A percentile compares a stretch with the other conserved stretches of the same genome.
Evolutionary conservation across 2,329 filamentous ascomycete genomes (phyloP).

Genomic region (Cladosporium halotolerans): DNA sequence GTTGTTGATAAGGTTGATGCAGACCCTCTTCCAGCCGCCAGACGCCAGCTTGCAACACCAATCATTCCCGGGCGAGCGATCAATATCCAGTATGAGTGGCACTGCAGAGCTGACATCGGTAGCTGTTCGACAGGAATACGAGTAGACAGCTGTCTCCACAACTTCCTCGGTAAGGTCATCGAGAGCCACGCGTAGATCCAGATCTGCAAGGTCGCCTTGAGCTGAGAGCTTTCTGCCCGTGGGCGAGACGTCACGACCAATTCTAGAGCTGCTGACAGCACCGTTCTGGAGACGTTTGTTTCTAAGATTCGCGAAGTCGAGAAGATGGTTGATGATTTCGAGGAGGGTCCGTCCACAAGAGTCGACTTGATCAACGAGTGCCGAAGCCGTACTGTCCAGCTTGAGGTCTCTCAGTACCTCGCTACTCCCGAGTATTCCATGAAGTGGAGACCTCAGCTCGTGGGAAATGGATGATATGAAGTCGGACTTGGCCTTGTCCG

Average conservation of each 20-base stretch:
- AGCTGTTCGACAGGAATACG: conserved; percentile 17
- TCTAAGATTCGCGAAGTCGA: conserved; percentile 36
- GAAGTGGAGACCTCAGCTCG: conserved; percentile 44
- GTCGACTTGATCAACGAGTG: conserved; percentile 44
- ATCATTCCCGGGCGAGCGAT: conserved; percentile 25
- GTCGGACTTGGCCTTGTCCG: conserved; percentile 46
- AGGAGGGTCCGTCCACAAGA: conserved; percentile 46
- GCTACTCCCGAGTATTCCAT: conserved; percentile 42
- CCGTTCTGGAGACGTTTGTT: conserved; percentile 34
- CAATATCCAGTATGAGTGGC: conserved; percentile 39
- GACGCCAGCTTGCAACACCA: conserved; percentile 41
- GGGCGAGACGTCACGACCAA: not conserved
- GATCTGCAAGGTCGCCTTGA: conserved; percentile 17
- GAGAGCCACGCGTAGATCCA: conserved; percentile 33
- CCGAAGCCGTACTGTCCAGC: conserved; percentile 34
- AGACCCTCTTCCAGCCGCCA: conserved; percentile 42
- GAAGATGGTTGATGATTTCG: conserved; percentile 42
- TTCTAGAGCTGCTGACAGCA: conserved; percentile 10
- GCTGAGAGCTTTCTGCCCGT: conserved; percentile 6
- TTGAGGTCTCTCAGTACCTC: conserved; percentile 39
- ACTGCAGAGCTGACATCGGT: conserved; percentile 32
- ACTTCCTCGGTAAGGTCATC: conserved; percentile 49
- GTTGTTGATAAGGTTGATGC: conserved; percentile 46
- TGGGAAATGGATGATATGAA: conserved; percentile 50
- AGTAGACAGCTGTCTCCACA: conserved; percentile 43